Conservation (phyloP, 2,329 filamentous ascomycete species). For the Monosporascus sp. region DNA sequence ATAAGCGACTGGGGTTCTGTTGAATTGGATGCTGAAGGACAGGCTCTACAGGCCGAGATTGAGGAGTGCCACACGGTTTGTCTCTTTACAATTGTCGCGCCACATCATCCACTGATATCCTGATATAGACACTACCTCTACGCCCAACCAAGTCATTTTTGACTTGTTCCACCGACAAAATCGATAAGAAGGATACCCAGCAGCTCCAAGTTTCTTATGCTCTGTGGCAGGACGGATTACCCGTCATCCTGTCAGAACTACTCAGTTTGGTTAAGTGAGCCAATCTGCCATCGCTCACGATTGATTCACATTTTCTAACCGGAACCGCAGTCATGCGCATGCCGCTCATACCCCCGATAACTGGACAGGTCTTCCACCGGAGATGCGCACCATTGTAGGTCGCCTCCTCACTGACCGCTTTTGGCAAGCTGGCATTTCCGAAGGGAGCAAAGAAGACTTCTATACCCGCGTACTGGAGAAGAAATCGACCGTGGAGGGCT, state of each 20-base stretch:
- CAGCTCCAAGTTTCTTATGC: slow-evolving; percentile 71
- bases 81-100: neutral
- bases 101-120: neutral
- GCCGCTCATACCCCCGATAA: slow-evolving; percentile 83
- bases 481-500: slow-evolving; percentile 83
- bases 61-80: slow-evolving; percentile 66
- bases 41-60: slow-evolving; percentile 72
- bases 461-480: slow-evolving; percentile 88
- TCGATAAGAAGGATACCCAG: slow-evolving; percentile 63
- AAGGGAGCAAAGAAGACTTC: slow-evolving; percentile 93
- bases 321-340: slow-evolving; percentile 66
- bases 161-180: slow-evolving; percentile 85
- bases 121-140: slow-evolving; percentile 54
- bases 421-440: slow-evolving; percentile 97
- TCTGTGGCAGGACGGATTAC: slow-evolving; percentile 83
- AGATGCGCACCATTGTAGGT: slow-evolving; percentile 72
- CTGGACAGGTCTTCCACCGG: slow-evolving; percentile 71
- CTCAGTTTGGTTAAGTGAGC: slow-evolving; percentile 71
- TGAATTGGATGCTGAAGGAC: slow-evolving; percentile 72
- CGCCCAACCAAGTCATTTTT: slow-evolving; percentile 86
- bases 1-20: slow-evolving; percentile 79
- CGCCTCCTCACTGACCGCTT: slow-evolving; percentile 90
- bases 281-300: slow-evolving; percentile 9
- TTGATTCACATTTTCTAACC: slow-evolving; percentile 3
- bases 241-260: slow-evolving; percentile 77